Percentiles rank a stretch among this genome's conserved stretches.
Conservation (phyloP, 2,329 filamentous ascomycete species). For the Colletotrichum graminicola region DNA sequence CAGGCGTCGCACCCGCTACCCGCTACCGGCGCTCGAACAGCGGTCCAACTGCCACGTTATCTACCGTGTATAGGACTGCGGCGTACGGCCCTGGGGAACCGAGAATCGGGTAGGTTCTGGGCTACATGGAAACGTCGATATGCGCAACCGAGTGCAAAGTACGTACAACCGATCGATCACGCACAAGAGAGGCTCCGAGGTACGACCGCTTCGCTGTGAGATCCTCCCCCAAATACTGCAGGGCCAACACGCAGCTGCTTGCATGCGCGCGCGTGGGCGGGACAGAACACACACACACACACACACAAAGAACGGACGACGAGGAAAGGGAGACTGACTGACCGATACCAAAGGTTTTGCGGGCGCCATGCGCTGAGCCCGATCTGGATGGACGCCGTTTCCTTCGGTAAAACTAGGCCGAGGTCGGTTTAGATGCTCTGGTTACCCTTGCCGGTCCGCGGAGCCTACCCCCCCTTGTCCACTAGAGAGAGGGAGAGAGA, state of each 20-base stretch:
- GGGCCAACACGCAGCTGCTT: slow-evolving; percentile 24
- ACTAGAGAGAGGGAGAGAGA: neutral
- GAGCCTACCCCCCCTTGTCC: slow-evolving; percentile 18
- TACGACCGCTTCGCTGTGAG: slow-evolving; percentile 46
- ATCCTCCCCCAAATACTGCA: slow-evolving; percentile 29
- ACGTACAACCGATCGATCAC: slow-evolving; percentile 44
- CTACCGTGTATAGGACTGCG: neutral
- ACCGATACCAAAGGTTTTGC: slow-evolving; percentile 24
- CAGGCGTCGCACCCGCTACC: slow-evolving; percentile 14
- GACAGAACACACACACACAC: neutral
- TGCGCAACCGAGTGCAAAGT: slow-evolving; percentile 35
- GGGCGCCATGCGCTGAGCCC: slow-evolving; percentile 32
- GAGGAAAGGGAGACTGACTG: slow-evolving; percentile 8
- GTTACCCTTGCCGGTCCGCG: slow-evolving; percentile 1
- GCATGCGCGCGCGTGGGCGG: slow-evolving; percentile 5
- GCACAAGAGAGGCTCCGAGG: slow-evolving; percentile 47
- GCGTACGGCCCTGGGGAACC: slow-evolving; percentile 3
- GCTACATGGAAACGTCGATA: slow-evolving; percentile 34
- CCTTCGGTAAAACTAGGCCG: slow-evolving; percentile 26
- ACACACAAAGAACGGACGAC: neutral
- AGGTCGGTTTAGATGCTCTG: slow-evolving; percentile 2
- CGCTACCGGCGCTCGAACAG: slow-evolving; percentile 5
- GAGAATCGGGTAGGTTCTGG: neutral
- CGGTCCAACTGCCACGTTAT: neutral
- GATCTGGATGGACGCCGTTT: slow-evolving; percentile 40